Conservation (phyloP, 345 rosid species). For the Psidium guajava region DNA sequence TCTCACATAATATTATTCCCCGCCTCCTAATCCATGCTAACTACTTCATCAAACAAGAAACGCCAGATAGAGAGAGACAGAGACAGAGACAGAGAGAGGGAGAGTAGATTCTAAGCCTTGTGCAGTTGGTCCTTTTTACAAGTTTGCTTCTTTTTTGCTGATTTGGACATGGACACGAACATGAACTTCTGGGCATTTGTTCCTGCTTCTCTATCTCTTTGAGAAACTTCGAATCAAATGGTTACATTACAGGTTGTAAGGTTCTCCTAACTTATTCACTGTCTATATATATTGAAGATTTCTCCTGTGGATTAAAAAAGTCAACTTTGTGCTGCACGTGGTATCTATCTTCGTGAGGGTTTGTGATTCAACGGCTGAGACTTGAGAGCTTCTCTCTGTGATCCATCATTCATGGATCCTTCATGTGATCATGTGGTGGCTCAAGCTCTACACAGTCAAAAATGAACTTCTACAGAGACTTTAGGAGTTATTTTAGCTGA, state of each 20-base stretch:
- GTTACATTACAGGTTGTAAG: not conserved
- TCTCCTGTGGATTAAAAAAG: not conserved
- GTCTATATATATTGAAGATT: not conserved
- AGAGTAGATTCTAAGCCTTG: not conserved
- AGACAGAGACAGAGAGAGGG: not conserved
- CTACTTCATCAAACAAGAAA: not conserved
- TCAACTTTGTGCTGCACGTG: not conserved
- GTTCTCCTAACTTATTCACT: not conserved
- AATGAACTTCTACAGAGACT: not conserved
- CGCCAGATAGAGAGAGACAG: not conserved
- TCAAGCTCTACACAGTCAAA: not conserved
- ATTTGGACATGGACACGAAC: not conserved
- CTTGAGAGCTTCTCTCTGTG: not conserved
- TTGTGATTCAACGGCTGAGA: not conserved
- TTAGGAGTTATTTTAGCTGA: not conserved
- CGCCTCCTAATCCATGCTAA: not conserved
- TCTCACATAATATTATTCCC: slow-evolving; percentile 8
- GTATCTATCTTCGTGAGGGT: not conserved
- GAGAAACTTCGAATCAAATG: not conserved
- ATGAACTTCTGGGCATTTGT: not conserved
- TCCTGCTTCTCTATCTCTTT: not conserved
- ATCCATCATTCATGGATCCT: not conserved
- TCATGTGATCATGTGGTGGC: not conserved
- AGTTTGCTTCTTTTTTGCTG: not conserved
- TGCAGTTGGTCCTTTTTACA: not conserved